These are phyloP conservation scores for Ilyonectria destructans DNA, from an alignment of 2,329 filamentous ascomycete species.

Conservation along the genomic window DNA sequence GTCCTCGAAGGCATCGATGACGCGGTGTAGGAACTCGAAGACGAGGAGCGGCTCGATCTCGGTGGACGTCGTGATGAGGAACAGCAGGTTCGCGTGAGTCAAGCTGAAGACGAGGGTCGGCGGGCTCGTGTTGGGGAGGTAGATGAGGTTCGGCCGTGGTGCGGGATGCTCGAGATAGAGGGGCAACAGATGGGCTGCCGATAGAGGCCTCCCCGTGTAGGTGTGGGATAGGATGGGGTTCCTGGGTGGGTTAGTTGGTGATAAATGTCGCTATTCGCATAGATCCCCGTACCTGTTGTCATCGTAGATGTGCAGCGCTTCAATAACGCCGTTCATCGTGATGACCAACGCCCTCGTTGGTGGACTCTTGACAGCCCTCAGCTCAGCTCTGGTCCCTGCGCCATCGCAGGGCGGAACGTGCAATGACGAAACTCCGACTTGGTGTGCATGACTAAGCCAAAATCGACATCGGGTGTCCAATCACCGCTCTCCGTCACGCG, in stretches of 20 bases:
- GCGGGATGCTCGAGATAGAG: constrained; percentile 88
- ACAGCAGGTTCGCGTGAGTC: constrained; percentile 88
- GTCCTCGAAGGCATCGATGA: constrained; percentile 94
- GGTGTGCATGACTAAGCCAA: constrained; percentile 48
- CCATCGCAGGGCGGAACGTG: constrained; percentile 30
- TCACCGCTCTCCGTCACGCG: constrained; percentile 36
- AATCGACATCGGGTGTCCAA: constrained; percentile 34
- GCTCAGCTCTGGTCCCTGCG: constrained; percentile 36
- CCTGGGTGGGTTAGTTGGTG: constrained; percentile 64
- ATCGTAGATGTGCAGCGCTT: constrained; percentile 97
- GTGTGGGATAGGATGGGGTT: constrained; percentile 89
- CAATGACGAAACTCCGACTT: constrained; percentile 52
- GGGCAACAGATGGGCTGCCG: constrained; percentile 83
- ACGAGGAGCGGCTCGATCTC: constrained; percentile 92
- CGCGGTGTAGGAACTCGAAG: constrained; percentile 94
- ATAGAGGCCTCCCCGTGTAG: constrained; percentile 87
- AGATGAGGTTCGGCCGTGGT: constrained; percentile 89
- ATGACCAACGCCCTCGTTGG: constrained; percentile 50
- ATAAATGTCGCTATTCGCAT: constrained; percentile 6
- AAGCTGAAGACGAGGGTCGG: constrained; percentile 92
- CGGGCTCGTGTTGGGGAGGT: constrained; percentile 86
- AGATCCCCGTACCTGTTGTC: constrained; percentile 81
- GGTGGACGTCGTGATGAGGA: constrained; percentile 86
- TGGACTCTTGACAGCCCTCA: constrained; percentile 37
- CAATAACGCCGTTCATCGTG: constrained; percentile 88